Percentiles rank a stretch among this genome's conserved stretches.
These are phyloP conservation scores for Ophiostoma sp. DNA, from an alignment of 2,329 filamentous ascomycete genomes.

Conservation along the genomic window DNA sequence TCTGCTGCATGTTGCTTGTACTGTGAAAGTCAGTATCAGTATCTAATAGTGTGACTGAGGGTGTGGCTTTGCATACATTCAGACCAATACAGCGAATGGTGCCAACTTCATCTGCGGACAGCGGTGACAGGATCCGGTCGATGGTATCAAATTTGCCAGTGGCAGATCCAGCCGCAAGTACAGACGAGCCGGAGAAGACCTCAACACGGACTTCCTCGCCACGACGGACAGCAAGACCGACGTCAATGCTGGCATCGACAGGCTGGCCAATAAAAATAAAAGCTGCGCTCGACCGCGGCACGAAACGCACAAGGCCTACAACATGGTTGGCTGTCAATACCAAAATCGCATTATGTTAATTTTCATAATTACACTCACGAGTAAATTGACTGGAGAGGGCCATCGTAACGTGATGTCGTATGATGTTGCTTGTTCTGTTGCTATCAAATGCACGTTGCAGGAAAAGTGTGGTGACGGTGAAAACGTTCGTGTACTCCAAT, in stretches of 20 bases:
- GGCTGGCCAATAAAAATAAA: constrained; percentile 59
- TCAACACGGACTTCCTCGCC: too few relatives aligned
- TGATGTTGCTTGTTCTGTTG: not conserved
- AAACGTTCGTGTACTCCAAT: not conserved
- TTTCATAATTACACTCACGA: not conserved
- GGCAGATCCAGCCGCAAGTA: constrained; percentile 45
- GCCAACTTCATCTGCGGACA: constrained; percentile 51
- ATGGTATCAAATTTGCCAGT: too few relatives aligned
- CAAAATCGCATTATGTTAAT: too few relatives aligned
- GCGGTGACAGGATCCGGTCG: constrained; percentile 45
- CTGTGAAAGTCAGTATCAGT: too few relatives aligned
- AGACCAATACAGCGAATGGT: constrained; percentile 61
- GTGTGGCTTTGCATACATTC: constrained; percentile 38
- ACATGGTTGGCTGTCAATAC: too few relatives aligned
- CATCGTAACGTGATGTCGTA: not conserved
- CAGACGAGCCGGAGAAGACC: constrained; percentile 50
- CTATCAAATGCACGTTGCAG: too few relatives aligned
- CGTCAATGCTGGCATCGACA: constrained; percentile 52
- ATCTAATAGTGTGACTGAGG: too few relatives aligned
- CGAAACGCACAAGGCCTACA: constrained; percentile 60
- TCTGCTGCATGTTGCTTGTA: constrained; percentile 55
- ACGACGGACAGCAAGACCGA: constrained; percentile 54
- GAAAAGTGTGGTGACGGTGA: too few relatives aligned
- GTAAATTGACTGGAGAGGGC: not conserved
- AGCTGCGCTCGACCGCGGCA: constrained; percentile 49